phyloP scores from a whole-genome alignment of 345 rosid species.

The Eucalyptus urophylla region DNA sequence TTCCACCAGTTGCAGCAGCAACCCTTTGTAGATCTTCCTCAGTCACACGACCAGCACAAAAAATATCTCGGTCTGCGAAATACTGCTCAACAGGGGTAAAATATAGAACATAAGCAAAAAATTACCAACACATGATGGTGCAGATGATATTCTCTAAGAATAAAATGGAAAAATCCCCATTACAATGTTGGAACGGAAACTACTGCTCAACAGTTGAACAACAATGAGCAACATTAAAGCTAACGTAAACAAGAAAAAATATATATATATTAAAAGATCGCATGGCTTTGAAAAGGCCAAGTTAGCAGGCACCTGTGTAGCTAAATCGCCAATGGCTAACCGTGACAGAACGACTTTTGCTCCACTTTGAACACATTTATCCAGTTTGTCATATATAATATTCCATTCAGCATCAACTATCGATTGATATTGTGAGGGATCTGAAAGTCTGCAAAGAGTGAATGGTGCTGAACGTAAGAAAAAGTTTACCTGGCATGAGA shows the following conservation, averaged over 20 bases:
- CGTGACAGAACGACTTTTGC: constrained; percentile 97
- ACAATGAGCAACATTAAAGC: neutral
- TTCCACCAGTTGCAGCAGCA: constrained; percentile 97
- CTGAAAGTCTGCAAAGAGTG: constrained; percentile 52
- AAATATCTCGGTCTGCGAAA: constrained; percentile 96
- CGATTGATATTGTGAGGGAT: constrained; percentile 95
- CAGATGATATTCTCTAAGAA: neutral
- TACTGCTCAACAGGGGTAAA: constrained; percentile 33
- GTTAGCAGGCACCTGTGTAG: constrained; percentile 59
- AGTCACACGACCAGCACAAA: constrained; percentile 98
- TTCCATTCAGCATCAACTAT: constrained; percentile 99
- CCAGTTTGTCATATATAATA: constrained; percentile 96
- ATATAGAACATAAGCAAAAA: neutral
- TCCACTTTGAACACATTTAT: constrained; percentile 88
- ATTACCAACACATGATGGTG: neutral
- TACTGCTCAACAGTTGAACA: neutral
- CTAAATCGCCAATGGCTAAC: constrained; percentile 96
- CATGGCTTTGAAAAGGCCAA: neutral
- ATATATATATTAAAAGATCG: neutral
- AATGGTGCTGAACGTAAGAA: neutral
- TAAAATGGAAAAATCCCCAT: neutral
- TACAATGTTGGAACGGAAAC: neutral
- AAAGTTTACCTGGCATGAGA: neutral
- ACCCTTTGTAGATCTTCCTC: constrained; percentile 93
- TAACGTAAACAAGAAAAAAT: neutral